These are phyloP conservation scores for Lycium barbarum DNA, from an alignment of 257 asterid species.

Conservation along the genomic window DNA sequence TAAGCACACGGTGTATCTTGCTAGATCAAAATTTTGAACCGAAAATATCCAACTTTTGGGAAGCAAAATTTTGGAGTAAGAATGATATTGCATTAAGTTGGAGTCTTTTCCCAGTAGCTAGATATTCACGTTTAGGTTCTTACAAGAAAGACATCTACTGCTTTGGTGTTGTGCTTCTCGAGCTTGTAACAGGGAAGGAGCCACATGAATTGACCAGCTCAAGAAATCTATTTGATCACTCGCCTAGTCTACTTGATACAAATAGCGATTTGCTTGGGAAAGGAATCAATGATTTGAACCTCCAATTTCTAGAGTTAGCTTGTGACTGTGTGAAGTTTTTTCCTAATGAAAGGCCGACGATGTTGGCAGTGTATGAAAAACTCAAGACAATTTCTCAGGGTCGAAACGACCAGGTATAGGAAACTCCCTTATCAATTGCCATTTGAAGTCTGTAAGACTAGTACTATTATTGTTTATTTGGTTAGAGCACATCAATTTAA, in stretches of 20 bases:
- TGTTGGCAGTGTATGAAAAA: slow-evolving; percentile 31
- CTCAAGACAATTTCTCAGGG: neutral
- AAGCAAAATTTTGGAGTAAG: slow-evolving; percentile 13
- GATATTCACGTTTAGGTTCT: neutral
- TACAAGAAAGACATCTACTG: slow-evolving; percentile 29
- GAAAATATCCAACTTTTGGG: slow-evolving; percentile 38
- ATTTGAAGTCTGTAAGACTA: neutral
- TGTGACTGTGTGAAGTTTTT: slow-evolving; percentile 27
- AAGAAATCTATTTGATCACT: slow-evolving; percentile 18
- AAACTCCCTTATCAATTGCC: neutral
- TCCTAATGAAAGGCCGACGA: slow-evolving; percentile 35
- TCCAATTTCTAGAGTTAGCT: slow-evolving; percentile 30
- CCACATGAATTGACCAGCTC: slow-evolving; percentile 13
- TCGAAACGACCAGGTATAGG: neutral
- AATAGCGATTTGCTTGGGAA: neutral
- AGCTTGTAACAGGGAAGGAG: slow-evolving; percentile 33
- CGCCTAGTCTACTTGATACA: neutral
- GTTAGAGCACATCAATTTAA: neutral
- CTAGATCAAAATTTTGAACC: slow-evolving; percentile 38
- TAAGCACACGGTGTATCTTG: slow-evolving; percentile 34
- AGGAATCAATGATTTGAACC: slow-evolving; percentile 31
- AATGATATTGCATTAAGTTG: neutral
- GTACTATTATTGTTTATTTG: neutral
- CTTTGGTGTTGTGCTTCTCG: slow-evolving; percentile 37
- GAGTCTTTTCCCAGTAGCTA: neutral